Evolutionary conservation across 2,329 filamentous ascomycete genomes (phyloP).

Genomic region (Ophiobolus disseminans): DNA sequence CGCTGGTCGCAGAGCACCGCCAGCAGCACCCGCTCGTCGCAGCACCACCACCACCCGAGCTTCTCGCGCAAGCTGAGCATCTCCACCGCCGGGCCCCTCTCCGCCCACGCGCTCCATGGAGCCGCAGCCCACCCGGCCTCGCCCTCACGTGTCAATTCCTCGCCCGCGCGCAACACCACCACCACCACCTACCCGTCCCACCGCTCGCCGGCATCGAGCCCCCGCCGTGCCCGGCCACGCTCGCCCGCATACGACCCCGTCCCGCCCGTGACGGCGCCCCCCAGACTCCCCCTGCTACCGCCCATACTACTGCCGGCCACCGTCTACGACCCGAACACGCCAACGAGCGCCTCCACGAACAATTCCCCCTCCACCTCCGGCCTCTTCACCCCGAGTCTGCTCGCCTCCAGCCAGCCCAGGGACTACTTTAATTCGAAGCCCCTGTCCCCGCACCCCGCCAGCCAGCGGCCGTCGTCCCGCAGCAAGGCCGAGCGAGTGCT

Average conservation of each 20-base stretch:
- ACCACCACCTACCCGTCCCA: slow-evolving; percentile 12
- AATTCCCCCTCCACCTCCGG: slow-evolving; percentile 45
- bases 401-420: slow-evolving; percentile 28
- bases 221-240: slow-evolving; percentile 38
- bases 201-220: slow-evolving; percentile 49
- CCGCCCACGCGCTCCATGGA: slow-evolving; percentile 47
- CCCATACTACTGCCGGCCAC: slow-evolving; percentile 42
- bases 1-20: slow-evolving; percentile 66
- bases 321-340: slow-evolving; percentile 48
- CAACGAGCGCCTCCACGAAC: slow-evolving; percentile 36
- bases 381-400: slow-evolving; percentile 42
- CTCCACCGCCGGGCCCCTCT: slow-evolving; percentile 34
- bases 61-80: slow-evolving; percentile 50
- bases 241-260: slow-evolving; percentile 43
- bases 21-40: slow-evolving; percentile 57
- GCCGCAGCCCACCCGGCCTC: slow-evolving; percentile 43
- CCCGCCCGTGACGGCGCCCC: slow-evolving; percentile 41
- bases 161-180: slow-evolving; percentile 22
- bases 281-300: slow-evolving; percentile 39
- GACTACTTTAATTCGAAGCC: slow-evolving; percentile 51
- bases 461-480: slow-evolving; percentile 40
- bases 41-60: slow-evolving; percentile 33
- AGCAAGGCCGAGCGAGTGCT: slow-evolving; percentile 37
- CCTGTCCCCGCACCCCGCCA: slow-evolving; percentile 15
- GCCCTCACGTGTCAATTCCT: slow-evolving; percentile 36